Conservation (phyloP, 345 rosid species). For the Salix purpurea region DNA sequence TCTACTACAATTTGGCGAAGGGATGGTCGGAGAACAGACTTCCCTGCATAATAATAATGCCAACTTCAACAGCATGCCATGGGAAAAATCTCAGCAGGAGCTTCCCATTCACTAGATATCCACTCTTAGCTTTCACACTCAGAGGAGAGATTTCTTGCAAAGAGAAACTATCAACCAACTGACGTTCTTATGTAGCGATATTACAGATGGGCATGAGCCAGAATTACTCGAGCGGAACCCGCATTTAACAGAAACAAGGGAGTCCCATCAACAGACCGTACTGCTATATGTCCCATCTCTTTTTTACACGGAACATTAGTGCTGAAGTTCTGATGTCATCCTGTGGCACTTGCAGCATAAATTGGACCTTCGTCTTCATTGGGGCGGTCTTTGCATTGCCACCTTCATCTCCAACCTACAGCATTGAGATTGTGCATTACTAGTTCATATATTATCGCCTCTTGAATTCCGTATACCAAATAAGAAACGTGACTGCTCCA, state of each 20-base stretch:
- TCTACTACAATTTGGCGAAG: background rate
- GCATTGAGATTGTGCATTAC: background rate
- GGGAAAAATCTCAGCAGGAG: background rate
- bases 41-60: background rate
- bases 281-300: constrained; percentile 77
- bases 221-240: constrained; percentile 1
- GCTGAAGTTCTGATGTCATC: constrained; percentile 63
- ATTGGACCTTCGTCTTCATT: constrained; percentile 83
- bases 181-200: constrained; percentile 11
- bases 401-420: constrained; percentile 73
- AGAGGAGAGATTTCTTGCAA: background rate
- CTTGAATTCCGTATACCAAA: background rate
- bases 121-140: background rate
- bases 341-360: constrained; percentile 96
- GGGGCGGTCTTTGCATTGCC: constrained; percentile 84
- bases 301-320: constrained; percentile 81
- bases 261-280: background rate
- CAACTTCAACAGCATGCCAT: background rate
- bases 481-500: background rate
- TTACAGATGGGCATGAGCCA: constrained; percentile 12
- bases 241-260: background rate
- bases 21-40: background rate
- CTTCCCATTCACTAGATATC: background rate
- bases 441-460: background rate
- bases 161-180: background rate